Evolutionary conservation across 2,329 filamentous ascomycete species (phyloP).

Genomic region (Cladobotryum mycophilum): DNA sequence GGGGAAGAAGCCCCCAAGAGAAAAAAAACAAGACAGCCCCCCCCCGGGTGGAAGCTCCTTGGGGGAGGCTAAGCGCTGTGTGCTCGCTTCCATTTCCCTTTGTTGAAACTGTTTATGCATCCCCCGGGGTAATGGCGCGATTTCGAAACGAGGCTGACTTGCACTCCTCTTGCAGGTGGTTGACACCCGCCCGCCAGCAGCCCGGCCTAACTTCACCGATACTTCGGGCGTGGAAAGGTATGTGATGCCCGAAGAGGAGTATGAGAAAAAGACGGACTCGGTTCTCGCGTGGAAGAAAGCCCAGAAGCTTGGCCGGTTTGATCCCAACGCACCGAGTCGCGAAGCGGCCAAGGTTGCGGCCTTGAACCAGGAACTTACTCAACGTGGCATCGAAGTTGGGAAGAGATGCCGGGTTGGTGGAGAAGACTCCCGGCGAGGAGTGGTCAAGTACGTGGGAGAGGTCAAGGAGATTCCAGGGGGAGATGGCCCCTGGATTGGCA

Average conservation of each 20-base stretch:
- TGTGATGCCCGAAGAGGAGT: constrained; percentile 76
- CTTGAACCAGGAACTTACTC: constrained; percentile 61
- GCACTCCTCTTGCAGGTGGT: constrained; percentile 51
- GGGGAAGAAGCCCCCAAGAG: no score
- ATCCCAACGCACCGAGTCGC: constrained; percentile 70
- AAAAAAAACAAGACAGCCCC: constrained; percentile 4
- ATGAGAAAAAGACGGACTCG: constrained; percentile 78
- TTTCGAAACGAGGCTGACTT: constrained; percentile 23
- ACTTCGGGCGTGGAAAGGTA: constrained; percentile 81
- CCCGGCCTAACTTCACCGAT: constrained; percentile 75
- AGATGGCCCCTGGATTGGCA: constrained; percentile 63
- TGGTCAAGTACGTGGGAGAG: constrained; percentile 64
- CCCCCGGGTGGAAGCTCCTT: constrained; percentile 1
- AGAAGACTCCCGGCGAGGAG: constrained; percentile 63
- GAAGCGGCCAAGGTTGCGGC: constrained; percentile 67
- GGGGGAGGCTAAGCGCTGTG: constrained; percentile 7
- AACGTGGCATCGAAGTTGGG: constrained; percentile 59
- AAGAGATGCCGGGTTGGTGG: constrained; percentile 59
- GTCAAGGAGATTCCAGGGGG: constrained; percentile 67
- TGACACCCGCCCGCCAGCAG: constrained; percentile 70
- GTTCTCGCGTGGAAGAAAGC: constrained; percentile 93
- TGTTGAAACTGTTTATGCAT: constrained; percentile 6
- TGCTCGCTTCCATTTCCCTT: constrained; percentile 1
- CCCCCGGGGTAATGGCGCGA: constrained; percentile 3
- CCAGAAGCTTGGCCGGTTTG: constrained; percentile 94